These are phyloP conservation scores for Neospermospora avenae DNA, from an alignment of 2,329 filamentous ascomycete genomes.

Conservation along the genomic window DNA sequence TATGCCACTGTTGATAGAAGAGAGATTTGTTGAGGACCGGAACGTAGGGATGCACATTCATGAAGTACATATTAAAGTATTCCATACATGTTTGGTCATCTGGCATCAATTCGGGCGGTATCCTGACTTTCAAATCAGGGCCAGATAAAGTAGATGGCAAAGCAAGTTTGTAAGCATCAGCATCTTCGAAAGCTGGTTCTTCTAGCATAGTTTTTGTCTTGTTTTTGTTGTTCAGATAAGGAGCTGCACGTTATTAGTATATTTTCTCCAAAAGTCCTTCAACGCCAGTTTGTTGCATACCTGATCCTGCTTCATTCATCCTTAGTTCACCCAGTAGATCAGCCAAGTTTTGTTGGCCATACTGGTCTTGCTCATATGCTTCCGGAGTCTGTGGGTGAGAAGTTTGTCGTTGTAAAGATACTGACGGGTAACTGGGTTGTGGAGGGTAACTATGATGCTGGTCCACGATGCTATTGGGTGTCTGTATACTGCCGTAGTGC, in stretches of 20 bases:
- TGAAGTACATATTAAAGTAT: slow-evolving; percentile 89
- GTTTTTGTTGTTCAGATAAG: slow-evolving; percentile 71
- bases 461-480: slow-evolving; percentile 49
- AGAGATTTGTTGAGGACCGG: slow-evolving; percentile 80
- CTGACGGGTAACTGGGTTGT: slow-evolving; percentile 52
- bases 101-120: slow-evolving; percentile 91
- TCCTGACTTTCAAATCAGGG: slow-evolving; percentile 75
- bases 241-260: slow-evolving; percentile 50
- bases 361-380: slow-evolving; percentile 59
- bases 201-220: slow-evolving; percentile 48
- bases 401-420: slow-evolving; percentile 39
- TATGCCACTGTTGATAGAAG: slow-evolving; percentile 89
- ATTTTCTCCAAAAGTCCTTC: not conserved
- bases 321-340: slow-evolving; percentile 83
- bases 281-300: slow-evolving; percentile 47
- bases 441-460: slow-evolving; percentile 47
- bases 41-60: slow-evolving; percentile 86
- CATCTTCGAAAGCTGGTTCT: slow-evolving; percentile 63
- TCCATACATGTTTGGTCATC: slow-evolving; percentile 75
- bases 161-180: slow-evolving; percentile 68
- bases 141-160: slow-evolving; percentile 66
- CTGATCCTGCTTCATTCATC: slow-evolving; percentile 82
- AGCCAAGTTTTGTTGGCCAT: slow-evolving; percentile 68
- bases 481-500: slow-evolving; percentile 52
- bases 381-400: slow-evolving; percentile 41